Base-by-base conservation (phyloP, 768 basidiomycete genomes). In the Candolleomyces eurysporus region DNA sequence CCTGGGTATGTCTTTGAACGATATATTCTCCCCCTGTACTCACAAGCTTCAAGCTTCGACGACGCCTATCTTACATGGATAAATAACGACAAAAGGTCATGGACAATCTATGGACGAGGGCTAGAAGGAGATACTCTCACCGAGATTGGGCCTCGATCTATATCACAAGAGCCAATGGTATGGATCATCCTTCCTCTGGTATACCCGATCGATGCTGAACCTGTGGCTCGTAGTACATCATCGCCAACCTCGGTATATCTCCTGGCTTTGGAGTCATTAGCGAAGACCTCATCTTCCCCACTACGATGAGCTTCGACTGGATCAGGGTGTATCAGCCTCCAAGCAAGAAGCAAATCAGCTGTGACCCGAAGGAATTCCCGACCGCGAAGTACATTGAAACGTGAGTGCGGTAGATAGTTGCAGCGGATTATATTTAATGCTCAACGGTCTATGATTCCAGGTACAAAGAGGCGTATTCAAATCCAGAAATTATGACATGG, bases 121-220 rank as follows among this genome's bases (percentile, higher is more conserved):
- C 61, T 90, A 50, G 85, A 70, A 1, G 69, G 81, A 0, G 84
- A 92, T 72, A 49, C 76, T 2, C 65, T 66, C 19, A 79, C 80
- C 0, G 80, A 87, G 62, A 86, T 91, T 49, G 71, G 79, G 11
- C 71, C 79, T 2, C 77, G 91, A 19, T 79, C 83, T 3, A 76
- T 92, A 22, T 76, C 90, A 0, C 79, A 84, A 64, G 91, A 92
- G 64, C 91, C 91, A 0, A 88, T 91, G 86, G 86, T 86, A 63
- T 13, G 75, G 2, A 26, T 26, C 61, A 39, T 49, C 61, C 21
- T 26, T 17, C 2, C 75, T 78, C 7, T 78, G 76, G 75, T 73
- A 72, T 21, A 50, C 21, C n/a, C 14, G 45, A 17, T 4, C 56
- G 43, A 21, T 22, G 10, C 45, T 49, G 51, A 21, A 46, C 17